These are phyloP conservation scores for Lotmaria passim DNA, from an alignment of 208 protist species.

Conservation along the genomic window DNA sequence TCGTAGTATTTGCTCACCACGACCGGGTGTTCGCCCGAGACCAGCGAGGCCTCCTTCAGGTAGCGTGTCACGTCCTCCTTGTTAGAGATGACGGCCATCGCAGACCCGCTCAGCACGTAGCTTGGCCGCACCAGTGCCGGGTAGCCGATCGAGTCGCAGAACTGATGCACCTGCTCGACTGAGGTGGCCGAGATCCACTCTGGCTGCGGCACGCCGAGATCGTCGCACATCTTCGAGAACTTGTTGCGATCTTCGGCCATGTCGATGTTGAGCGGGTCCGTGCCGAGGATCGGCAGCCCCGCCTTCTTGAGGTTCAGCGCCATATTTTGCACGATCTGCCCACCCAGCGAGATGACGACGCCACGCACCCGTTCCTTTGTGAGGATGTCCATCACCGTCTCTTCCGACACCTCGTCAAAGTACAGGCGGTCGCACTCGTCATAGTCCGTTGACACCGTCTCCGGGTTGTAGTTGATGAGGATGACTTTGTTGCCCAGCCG, in stretches of 20 bases:
- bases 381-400: conserved; percentile 97
- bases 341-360: conserved; percentile 96
- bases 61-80: conserved; percentile 93
- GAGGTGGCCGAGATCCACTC: conserved; percentile 95
- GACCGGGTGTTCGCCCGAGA: conserved; percentile 93
- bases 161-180: conserved; percentile 89
- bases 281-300: conserved; percentile 96
- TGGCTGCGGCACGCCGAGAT: conserved; percentile 96
- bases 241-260: conserved; percentile 97
- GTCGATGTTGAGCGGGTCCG: conserved; percentile 96
- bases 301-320: conserved; percentile 91
- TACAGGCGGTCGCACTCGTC: conserved; percentile 98
- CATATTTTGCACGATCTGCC: conserved; percentile 99
- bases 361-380: conserved; percentile 91
- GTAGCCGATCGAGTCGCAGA: conserved; percentile 93
- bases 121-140: conserved; percentile 96
- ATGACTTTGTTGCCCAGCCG: conserved; percentile 94
- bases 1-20: conserved; percentile 98
- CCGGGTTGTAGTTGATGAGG: conserved; percentile 99
- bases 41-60: conserved; percentile 91
- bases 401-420: conserved; percentile 98
- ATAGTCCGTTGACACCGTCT: conserved; percentile 99
- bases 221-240: conserved; percentile 94
- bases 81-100: conserved; percentile 96
- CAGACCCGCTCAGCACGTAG: conserved; percentile 97